Evolutionary conservation across 2,329 filamentous ascomycete genomes (phyloP).

Genomic region (Acephala macrosclerotiorum): DNA sequence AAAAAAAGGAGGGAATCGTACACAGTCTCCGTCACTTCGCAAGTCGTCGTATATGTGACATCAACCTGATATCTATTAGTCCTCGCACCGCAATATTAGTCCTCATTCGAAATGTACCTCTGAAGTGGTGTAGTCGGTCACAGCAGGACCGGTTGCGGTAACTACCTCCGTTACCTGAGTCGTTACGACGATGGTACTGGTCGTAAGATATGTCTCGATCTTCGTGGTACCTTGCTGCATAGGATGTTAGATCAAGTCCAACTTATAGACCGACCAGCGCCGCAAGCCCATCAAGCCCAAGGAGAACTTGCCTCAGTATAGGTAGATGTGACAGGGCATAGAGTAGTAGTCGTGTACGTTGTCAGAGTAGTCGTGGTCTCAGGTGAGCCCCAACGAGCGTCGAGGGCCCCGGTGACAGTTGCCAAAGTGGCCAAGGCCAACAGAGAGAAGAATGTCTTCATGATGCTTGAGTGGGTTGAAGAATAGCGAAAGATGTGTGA

Average conservation of each 20-base stretch:
- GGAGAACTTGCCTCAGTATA: constrained; percentile 27
- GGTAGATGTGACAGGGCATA: constrained; percentile 38
- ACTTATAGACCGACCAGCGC: too few relatives aligned
- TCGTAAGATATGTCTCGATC: constrained; percentile 36
- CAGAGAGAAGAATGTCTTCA: constrained; percentile 40
- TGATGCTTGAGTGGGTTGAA: constrained; percentile 30
- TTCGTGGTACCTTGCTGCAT: constrained; percentile 33
- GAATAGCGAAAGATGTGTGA: constrained; percentile 27
- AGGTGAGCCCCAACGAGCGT: constrained; percentile 8
- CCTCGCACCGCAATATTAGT: neutral
- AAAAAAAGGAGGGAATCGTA: constrained; percentile 12
- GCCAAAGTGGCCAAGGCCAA: constrained; percentile 38
- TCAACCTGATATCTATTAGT: constrained; percentile 15
- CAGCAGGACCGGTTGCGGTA: constrained; percentile 31
- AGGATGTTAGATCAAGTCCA: constrained; percentile 16
- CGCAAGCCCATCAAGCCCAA: neutral
- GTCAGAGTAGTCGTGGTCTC: constrained; percentile 28
- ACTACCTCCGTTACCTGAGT: constrained; percentile 27
- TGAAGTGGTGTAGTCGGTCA: constrained; percentile 28
- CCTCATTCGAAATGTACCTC: constrained; percentile 14
- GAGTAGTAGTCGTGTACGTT: constrained; percentile 34
- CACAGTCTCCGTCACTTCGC: constrained; percentile 49
- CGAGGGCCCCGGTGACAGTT: constrained; percentile 29
- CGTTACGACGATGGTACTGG: constrained; percentile 39
- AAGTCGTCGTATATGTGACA: constrained; percentile 38